Base-by-base conservation (phyloP, 73 alveolate species). In the Stentor coeruleus region DNA sequence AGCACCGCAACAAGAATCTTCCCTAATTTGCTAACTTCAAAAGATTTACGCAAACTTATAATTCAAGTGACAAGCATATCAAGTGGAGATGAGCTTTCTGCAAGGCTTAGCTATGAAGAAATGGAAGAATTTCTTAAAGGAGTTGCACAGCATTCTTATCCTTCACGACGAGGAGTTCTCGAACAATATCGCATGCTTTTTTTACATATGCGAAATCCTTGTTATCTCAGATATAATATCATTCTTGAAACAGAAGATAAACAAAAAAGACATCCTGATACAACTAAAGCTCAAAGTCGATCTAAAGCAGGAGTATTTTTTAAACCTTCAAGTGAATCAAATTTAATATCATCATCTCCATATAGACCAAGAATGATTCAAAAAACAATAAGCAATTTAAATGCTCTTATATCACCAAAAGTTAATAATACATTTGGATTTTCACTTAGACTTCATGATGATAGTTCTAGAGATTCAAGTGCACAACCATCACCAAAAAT, bases 1-100 rank as follows among this genome's bases (percentile, higher is more conserved):
- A 28, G 79, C 39, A 66, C 40, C 39, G n/a, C 79, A 33, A 31
- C 79, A 66, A 66, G 79, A 40, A 66, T 66, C 11, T 66, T 66
- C 33, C 79, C 79, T 20, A 31, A 66, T 66, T 40, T 66, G n/a
- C 33, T 66, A 40, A 66, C 36, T 20, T 66, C 79, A 26, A 20
- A 66, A 33, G 37, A 66, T 33, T 66, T 66, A 40, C n/a, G 79
- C n/a, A 33, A 33, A 66, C 6, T 49, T 49, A 49, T 49, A 11
- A 49, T 49, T 11, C 36, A 33, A 11, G 79, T 31, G 15, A 28
- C 42, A 20, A 26, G 15, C 11, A 33, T 31, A 1, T 26, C 79
- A 26, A 49, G 66, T 49, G 79, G 79, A 2, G n/a, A 20, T 26
- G 79, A 66, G 39, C 79, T 31, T 20, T 26, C 36, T 1, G n/a